Evolutionary conservation across 2,329 filamentous ascomycete genomes (phyloP), one percentile per base, ranked within the genome.

Genomic region (Neopestalotiopsis sp.): DNA sequence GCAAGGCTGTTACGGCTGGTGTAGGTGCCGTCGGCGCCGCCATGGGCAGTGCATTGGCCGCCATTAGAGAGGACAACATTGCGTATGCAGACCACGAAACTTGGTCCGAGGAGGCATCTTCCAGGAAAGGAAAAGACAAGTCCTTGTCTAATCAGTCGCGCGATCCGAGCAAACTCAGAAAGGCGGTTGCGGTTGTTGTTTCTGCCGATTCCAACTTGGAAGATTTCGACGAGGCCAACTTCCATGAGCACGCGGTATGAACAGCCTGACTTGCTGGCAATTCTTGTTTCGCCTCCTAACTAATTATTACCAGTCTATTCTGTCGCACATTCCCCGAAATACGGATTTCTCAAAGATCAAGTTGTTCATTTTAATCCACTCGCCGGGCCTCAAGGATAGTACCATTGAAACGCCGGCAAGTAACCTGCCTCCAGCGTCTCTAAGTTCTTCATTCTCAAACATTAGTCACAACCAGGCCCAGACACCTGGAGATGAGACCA

Each of bases 41-140:
- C 62, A 89, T 97, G 70, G 94, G 94, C 57, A 94, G 92, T 71
- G 94, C 94, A 32, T 84, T 98, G 73, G 91, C 91, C 67, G 91
- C 93, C 17, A 96, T 97, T 72, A 88, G 92, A 67, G 93, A 97
- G 77, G 93, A 95, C 77, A 91, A 90, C 77, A 88, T 89, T 71
- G 92, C 92, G 65, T 96, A 92, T 78, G 91, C 90, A 72, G 95
- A 98, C 79, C 94, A 96, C 81, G 92, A 94, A 78, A 90, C 94
- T 66, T 98, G 95, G 95, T 94, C 92, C 14, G 94, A 98, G 79
- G 95, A 98, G 82, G 93, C 92, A 28, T 91, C 93, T 74, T 87
- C 92, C 63, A 89, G 92, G 76, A 83, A 83, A 73, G 83, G 85
- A 66, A 83, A 83, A 73, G 83, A 86, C 67, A 83, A 83, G 67